Conservation (phyloP, 768 basidiomycete genomes). For the Mycena maculata region DNA sequence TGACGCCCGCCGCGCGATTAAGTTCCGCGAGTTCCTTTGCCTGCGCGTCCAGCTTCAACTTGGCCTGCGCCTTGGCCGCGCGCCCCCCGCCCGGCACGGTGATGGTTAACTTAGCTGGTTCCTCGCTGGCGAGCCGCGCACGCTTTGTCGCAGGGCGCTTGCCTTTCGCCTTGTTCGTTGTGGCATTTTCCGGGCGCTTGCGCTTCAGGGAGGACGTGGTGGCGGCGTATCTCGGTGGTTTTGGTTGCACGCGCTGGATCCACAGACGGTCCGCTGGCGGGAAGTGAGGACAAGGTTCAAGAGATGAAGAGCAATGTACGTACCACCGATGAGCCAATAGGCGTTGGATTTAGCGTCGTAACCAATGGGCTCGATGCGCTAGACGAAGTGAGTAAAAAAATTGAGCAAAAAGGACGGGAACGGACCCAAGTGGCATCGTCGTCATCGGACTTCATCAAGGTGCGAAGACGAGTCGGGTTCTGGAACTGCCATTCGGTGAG, state of each 20-base stretch:
- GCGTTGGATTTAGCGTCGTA: slow-evolving; percentile 83
- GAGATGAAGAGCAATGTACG: slow-evolving; percentile 35
- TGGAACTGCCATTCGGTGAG: slow-evolving; percentile 91
- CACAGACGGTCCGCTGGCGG: slow-evolving; percentile 80
- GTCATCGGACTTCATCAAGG: slow-evolving; percentile 82
- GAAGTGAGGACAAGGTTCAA: slow-evolving; percentile 15
- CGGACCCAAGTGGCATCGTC: slow-evolving; percentile 84
- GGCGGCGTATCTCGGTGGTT: slow-evolving; percentile 49
- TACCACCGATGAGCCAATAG: slow-evolving; percentile 89
- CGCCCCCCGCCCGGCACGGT: slow-evolving; percentile 61
- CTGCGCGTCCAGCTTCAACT: slow-evolving; percentile 73
- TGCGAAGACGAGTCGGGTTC: slow-evolving; percentile 75
- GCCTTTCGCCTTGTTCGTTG: slow-evolving; percentile 16
- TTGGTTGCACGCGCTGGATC: slow-evolving; percentile 81
- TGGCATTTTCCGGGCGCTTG: slow-evolving; percentile 38
- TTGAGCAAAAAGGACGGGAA: slow-evolving; percentile 25
- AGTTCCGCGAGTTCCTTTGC: slow-evolving; percentile 75
- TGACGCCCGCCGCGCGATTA: slow-evolving; percentile 58
- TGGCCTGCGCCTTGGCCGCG: slow-evolving; percentile 79
- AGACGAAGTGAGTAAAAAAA: slow-evolving; percentile 18
- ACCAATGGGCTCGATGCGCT: slow-evolving; percentile 90
- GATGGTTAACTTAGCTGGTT: slow-evolving; percentile 24
- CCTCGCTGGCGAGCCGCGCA: slow-evolving; percentile 24
- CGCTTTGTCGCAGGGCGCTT: slow-evolving; percentile 39
- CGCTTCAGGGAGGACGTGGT: slow-evolving; percentile 53